These are phyloP conservation scores for Leonotis leonurus DNA, from an alignment of 257 asterid species.

Conservation along the genomic window DNA sequence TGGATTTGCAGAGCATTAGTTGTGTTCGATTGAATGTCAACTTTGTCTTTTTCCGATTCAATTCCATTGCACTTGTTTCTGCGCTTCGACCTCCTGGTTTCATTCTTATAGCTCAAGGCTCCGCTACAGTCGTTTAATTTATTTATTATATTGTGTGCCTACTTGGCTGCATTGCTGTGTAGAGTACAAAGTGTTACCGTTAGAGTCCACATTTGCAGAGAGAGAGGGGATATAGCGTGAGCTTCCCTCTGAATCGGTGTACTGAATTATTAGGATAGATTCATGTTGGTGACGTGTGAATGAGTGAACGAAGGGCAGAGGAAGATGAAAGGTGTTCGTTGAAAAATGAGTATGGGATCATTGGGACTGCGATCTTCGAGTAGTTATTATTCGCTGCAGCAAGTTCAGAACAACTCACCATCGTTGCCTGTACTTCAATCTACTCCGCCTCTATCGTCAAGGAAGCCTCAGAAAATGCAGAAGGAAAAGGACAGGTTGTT, in stretches of 20 bases:
- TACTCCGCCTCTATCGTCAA: slow-evolving; percentile 40
- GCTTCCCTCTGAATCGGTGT: no score
- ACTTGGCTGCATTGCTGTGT: slow-evolving; percentile 18
- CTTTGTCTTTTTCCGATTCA: slow-evolving; percentile 12
- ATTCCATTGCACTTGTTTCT: slow-evolving; percentile 1
- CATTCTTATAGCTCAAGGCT: slow-evolving; percentile 10
- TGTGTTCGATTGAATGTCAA: slow-evolving; percentile 17
- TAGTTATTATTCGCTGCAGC: slow-evolving; percentile 87
- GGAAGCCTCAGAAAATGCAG: slow-evolving; percentile 67
- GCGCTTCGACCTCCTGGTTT: slow-evolving; percentile 15
- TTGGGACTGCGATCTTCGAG: slow-evolving; percentile 92
- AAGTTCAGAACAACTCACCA: slow-evolving; percentile 39
- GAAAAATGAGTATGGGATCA: slow-evolving; percentile 76
- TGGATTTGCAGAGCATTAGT: not conserved
- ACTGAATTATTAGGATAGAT: no score
- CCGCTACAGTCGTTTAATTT: not conserved
- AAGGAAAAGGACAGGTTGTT: slow-evolving; percentile 74
- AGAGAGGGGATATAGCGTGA: no score
- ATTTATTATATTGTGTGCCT: not conserved
- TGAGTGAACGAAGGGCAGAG: slow-evolving; percentile 22
- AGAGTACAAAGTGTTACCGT: not conserved
- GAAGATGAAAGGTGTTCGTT: slow-evolving; percentile 40
- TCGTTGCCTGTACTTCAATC: slow-evolving; percentile 45
- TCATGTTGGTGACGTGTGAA: not conserved
- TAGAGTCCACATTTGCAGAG: slow-evolving; percentile 6